These are phyloP conservation scores for Aquilaria yunnanensis DNA, from an alignment of 345 rosid species.

Conservation along the genomic window DNA sequence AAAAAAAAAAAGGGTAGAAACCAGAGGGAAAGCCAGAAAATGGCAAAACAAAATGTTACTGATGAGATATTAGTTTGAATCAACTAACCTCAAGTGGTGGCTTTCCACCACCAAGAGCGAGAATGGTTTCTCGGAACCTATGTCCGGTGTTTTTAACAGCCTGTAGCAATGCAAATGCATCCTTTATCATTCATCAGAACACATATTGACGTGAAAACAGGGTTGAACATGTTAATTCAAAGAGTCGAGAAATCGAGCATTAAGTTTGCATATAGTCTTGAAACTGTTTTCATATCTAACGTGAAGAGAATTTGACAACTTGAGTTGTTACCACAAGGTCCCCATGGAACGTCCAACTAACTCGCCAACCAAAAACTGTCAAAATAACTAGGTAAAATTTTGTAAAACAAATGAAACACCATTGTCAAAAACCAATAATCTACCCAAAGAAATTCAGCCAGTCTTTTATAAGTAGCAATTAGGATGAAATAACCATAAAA, in stretches of 20 bases:
- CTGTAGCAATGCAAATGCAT: slow-evolving; percentile 31
- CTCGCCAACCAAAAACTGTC: too few relatives aligned
- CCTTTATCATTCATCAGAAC: not conserved
- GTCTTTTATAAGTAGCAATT: too few relatives aligned
- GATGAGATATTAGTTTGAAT: not conserved
- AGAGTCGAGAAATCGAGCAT: not conserved
- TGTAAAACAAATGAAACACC: too few relatives aligned
- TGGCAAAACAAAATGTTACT: not conserved
- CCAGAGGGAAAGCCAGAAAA: not conserved
- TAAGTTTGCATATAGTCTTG: not conserved
- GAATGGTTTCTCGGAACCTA: slow-evolving; percentile 77
- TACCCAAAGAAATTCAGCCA: too few relatives aligned
- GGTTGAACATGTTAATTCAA: not conserved
- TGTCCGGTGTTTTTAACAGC: slow-evolving; percentile 76
- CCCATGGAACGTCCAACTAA: too few relatives aligned
- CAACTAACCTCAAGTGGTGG: slow-evolving; percentile 63
- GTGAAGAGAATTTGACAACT: too few relatives aligned
- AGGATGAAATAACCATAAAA: too few relatives aligned
- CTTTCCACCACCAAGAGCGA: slow-evolving; percentile 94
- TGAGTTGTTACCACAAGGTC: too few relatives aligned
- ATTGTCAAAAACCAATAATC: too few relatives aligned
- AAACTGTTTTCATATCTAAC: not conserved
- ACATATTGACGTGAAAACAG: too few relatives aligned
- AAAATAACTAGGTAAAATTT: too few relatives aligned
- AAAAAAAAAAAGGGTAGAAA: not conserved